Conservation (phyloP, 345 rosid genomes). For the Citropsis articulata region DNA sequence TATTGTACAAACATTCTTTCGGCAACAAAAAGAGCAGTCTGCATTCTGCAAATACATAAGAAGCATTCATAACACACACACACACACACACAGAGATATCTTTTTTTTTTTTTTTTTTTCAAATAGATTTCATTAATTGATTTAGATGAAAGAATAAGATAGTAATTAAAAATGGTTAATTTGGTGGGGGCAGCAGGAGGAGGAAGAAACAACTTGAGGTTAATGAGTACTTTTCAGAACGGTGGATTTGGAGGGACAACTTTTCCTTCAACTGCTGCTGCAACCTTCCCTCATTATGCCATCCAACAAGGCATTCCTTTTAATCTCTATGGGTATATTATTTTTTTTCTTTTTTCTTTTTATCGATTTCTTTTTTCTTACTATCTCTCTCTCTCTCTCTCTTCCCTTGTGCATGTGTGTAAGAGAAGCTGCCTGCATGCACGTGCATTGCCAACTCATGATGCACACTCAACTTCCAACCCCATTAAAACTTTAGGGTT, state of each 20-base stretch:
- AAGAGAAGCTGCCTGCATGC: slow-evolving; percentile 23
- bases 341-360: neutral
- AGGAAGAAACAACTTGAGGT: slow-evolving; percentile 67
- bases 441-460: slow-evolving; percentile 57
- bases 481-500: slow-evolving; percentile 19
- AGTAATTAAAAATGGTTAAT: neutral
- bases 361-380: too few species aligned
- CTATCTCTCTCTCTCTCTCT: slow-evolving; percentile 5
- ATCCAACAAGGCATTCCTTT: slow-evolving; percentile 77
- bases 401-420: neutral
- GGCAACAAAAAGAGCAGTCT: neutral
- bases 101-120: too few species aligned
- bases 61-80: neutral
- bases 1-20: neutral
- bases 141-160: neutral
- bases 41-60: neutral
- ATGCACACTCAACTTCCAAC: slow-evolving; percentile 17
- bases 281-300: slow-evolving; percentile 88
- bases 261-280: slow-evolving; percentile 70
- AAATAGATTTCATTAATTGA: neutral
- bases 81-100: too few species aligned
- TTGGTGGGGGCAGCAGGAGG: slow-evolving; percentile 33
- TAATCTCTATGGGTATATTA: slow-evolving; percentile 64
- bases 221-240: slow-evolving; percentile 61
- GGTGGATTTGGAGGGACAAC: slow-evolving; percentile 65